phyloP scores from a whole-genome alignment of 768 basidiomycete genomes.

The Psilocybe sp. region DNA sequence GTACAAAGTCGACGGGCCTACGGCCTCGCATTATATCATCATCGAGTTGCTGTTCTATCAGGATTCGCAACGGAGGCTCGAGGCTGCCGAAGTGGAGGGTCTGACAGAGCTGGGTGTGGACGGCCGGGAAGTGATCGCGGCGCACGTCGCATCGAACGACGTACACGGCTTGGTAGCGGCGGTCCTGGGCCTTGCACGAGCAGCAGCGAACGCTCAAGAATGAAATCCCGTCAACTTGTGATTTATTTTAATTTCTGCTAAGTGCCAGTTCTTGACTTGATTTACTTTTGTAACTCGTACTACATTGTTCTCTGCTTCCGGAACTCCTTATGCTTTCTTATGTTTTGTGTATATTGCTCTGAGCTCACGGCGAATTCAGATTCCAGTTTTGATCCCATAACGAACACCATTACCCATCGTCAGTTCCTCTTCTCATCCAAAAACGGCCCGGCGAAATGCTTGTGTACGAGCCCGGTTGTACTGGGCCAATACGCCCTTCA shows the following conservation, averaged over 20 bases:
- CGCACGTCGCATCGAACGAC: constrained; percentile 62
- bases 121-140: constrained; percentile 56
- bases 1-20: constrained; percentile 45
- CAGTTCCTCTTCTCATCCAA: no score
- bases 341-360: neutral
- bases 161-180: constrained; percentile 62
- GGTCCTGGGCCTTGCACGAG: constrained; percentile 46
- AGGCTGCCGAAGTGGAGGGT: constrained; percentile 53
- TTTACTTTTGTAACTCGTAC: neutral
- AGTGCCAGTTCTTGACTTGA: neutral
- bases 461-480: no score
- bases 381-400: neutral
- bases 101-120: constrained; percentile 51
- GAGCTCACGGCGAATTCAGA: no score
- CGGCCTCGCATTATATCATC: constrained; percentile 21
- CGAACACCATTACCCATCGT: neutral
- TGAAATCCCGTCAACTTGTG: neutral
- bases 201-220: constrained; percentile 12
- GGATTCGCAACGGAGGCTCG: constrained; percentile 62
- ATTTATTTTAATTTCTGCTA: constrained; percentile 3
- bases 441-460: no score
- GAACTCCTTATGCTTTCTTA: neutral
- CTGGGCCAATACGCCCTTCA: no score
- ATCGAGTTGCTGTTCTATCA: constrained; percentile 48
- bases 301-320: neutral